Conservation (phyloP, 768 basidiomycete genomes). For the Serpula lacrymans region DNA sequence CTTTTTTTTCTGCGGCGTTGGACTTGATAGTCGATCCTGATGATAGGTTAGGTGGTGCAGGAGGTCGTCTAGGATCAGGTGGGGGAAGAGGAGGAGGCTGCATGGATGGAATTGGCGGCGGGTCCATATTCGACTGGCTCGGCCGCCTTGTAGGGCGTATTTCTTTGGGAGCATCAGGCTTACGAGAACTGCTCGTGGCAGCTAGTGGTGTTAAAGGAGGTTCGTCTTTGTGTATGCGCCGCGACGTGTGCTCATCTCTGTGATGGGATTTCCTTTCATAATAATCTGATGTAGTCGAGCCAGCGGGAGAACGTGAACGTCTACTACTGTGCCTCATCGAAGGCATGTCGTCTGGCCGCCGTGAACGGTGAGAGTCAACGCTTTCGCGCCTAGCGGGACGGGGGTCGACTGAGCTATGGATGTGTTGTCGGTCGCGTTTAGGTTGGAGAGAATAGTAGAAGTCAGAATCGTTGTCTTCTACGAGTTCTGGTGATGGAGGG, state of each 20-base stretch:
- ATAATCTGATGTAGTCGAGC: constrained; percentile 23
- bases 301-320: constrained; percentile 19
- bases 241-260: too few relatives aligned
- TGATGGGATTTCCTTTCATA: too few relatives aligned
- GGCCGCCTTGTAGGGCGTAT: not conserved
- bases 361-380: constrained; percentile 10
- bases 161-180: constrained; percentile 13
- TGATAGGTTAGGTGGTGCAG: constrained; percentile 13
- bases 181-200: constrained; percentile 4
- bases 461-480: constrained; percentile 18
- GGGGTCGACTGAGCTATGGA: constrained; percentile 4
- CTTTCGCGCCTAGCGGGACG: not conserved
- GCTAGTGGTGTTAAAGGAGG: constrained; percentile 9
- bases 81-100: constrained; percentile 10
- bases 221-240: too few relatives aligned
- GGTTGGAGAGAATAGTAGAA: constrained; percentile 19
- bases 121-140: too few relatives aligned
- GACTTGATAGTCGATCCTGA: constrained; percentile 5
- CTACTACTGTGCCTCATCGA: constrained; percentile 6
- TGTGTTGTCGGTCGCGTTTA: not conserved
- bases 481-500: constrained; percentile 17
- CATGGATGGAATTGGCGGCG: not conserved
- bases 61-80: constrained; percentile 12
- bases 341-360: not conserved
- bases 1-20: constrained; percentile 12